phyloP scores from a whole-genome alignment of 371 early-diverging fungal species.

The Fennellomyces sp. region DNA sequence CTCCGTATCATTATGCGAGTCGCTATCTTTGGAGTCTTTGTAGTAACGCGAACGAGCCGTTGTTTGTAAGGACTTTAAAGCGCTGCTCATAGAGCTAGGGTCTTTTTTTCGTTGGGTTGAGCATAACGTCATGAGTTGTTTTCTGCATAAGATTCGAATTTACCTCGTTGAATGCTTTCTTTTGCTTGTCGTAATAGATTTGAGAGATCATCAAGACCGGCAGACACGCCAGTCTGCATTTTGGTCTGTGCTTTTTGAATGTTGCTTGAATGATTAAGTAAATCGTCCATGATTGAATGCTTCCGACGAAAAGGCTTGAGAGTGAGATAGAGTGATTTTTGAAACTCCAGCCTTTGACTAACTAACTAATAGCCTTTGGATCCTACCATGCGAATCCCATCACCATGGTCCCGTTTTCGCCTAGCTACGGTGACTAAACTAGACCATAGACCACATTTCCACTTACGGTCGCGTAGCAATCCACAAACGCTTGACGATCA shows the following conservation, averaged over 20 bases:
- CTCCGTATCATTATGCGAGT: slow-evolving; percentile 2
- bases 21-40: slow-evolving; percentile 6
- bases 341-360: too few relatives aligned
- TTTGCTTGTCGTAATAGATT: slow-evolving; percentile 23
- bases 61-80: slow-evolving; percentile 1
- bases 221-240: slow-evolving; percentile 8
- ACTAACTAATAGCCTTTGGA: too few relatives aligned
- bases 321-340: too few relatives aligned
- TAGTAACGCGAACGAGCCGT: not conserved
- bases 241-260: slow-evolving; percentile 13
- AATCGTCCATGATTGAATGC: slow-evolving; percentile 10
- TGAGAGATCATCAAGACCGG: slow-evolving; percentile 8
- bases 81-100: not conserved
- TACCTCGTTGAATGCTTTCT: slow-evolving; percentile 25
- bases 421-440: too few relatives aligned
- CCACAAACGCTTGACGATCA: too few relatives aligned
- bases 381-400: too few relatives aligned
- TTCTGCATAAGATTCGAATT: not conserved
- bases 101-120: not conserved
- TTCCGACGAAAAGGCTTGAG: not conserved
- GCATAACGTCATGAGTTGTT: not conserved
- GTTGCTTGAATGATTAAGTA: slow-evolving; percentile 5
- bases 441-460: too few relatives aligned
- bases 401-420: too few relatives aligned
- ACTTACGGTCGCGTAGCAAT: too few relatives aligned